Percentiles rank a stretch among this genome's conserved stretches.
Conservation (phyloP, 73 alveolate species). For the Symbiodinium pilosum region DNA sequence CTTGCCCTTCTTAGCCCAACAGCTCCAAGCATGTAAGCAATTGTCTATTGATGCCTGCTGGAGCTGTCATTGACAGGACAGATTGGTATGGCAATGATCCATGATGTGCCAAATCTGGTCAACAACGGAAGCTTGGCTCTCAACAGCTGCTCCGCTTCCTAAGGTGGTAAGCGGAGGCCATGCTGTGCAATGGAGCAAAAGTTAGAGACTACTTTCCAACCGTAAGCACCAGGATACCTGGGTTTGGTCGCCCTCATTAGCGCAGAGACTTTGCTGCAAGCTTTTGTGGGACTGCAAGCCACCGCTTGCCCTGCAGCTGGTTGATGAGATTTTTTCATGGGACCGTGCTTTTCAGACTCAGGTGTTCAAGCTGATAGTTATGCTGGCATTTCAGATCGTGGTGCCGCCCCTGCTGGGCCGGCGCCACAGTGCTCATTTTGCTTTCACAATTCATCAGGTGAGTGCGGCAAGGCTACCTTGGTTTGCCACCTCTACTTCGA, state of each 20-base stretch:
- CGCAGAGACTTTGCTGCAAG: neutral
- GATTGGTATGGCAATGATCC: slow-evolving; percentile 69
- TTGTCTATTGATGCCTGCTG: neutral
- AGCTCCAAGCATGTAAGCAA: neutral
- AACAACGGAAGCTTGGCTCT: slow-evolving; percentile 20
- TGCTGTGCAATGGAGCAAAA: too few relatives aligned
- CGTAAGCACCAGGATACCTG: neutral
- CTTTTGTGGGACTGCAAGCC: too few relatives aligned
- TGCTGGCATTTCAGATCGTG: slow-evolving; percentile 55
- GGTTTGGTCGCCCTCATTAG: neutral
- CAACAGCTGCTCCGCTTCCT: too few relatives aligned
- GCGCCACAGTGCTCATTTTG: too few relatives aligned
- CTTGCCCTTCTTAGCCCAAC: neutral
- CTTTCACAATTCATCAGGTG: too few relatives aligned
- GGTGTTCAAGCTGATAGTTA: slow-evolving; percentile 47
- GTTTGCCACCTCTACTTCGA: too few relatives aligned
- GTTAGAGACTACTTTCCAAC: too few relatives aligned
- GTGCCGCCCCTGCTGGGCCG: slow-evolving; percentile 83
- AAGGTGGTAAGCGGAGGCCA: too few relatives aligned
- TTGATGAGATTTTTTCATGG: too few relatives aligned
- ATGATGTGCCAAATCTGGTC: slow-evolving; percentile 72
- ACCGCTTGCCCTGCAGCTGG: too few relatives aligned
- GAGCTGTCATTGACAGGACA: slow-evolving; percentile 22
- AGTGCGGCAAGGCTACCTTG: too few relatives aligned
- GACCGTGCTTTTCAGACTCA: too few relatives aligned